phyloP scores from a whole-genome alignment of 2,329 filamentous ascomycete species.

The Cladosporium austrohemisphaericum region DNA sequence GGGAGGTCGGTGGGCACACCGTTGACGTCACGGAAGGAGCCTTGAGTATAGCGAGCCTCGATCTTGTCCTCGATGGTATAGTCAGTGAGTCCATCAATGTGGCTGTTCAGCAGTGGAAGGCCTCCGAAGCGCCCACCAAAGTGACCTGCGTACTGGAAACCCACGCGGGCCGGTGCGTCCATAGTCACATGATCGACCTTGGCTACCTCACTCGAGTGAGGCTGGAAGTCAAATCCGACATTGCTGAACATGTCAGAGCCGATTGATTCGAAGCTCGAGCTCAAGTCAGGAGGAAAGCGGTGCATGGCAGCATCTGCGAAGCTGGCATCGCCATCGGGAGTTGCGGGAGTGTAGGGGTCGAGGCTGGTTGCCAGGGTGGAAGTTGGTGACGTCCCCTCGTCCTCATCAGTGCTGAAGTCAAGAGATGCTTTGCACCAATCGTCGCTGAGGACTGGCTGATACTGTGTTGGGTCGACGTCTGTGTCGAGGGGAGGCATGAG shows the following conservation, averaged over 20 bases:
- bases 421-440: constrained; percentile 6
- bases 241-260: background rate
- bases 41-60: background rate
- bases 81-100: background rate
- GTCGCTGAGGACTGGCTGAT: background rate
- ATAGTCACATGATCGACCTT: background rate
- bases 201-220: background rate
- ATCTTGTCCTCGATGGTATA: no score
- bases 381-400: constrained; percentile 2
- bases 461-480: constrained; percentile 7
- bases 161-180: background rate
- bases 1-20: background rate
- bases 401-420: constrained; percentile 1
- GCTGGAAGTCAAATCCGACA: background rate
- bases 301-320: background rate
- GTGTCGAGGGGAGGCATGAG: background rate
- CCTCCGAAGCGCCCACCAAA: background rate
- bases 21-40: background rate
- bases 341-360: constrained; percentile 3
- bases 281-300: constrained; percentile 1
- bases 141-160: background rate
- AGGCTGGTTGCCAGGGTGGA: background rate
- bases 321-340: background rate
- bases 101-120: background rate
- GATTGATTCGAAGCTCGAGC: background rate